phyloP scores from a whole-genome alignment of 495 filamentous ascomycete genomes.

The Hyaloscypha variabilis region DNA sequence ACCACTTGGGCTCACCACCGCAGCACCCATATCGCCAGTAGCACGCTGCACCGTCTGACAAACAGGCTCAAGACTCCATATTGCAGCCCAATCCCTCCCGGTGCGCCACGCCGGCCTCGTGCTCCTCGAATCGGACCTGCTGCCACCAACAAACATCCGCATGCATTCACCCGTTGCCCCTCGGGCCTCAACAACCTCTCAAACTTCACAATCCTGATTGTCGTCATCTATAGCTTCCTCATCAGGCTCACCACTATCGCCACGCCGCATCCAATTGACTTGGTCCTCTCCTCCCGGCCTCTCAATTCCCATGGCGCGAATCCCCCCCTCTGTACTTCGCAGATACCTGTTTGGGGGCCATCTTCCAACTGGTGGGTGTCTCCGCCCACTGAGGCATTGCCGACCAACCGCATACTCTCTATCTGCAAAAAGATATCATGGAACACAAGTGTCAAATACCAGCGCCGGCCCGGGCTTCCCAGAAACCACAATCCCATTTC shows the following conservation, averaged over 20 bases:
- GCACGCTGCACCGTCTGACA: neutral
- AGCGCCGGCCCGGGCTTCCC: constrained; percentile 11
- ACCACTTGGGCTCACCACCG: constrained; percentile 1
- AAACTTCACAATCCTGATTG: constrained; percentile 12
- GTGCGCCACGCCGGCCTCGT: neutral
- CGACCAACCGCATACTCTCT: constrained; percentile 3
- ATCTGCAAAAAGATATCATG: constrained; percentile 16
- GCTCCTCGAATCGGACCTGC: constrained; percentile 15
- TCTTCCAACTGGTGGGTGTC: constrained; percentile 42
- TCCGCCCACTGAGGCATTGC: constrained; percentile 29
- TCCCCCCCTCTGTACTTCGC: constrained; percentile 41
- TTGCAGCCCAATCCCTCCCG: neutral
- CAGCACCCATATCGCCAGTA: neutral
- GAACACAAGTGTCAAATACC: constrained; percentile 13
- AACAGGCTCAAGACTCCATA: neutral
- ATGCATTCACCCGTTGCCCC: constrained; percentile 6
- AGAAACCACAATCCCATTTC: constrained; percentile 50
- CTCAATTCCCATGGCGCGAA: constrained; percentile 35
- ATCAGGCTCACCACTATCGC: neutral
- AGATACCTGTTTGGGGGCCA: constrained; percentile 51
- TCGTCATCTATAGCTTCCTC: constrained; percentile 1
- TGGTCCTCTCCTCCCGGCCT: neutral
- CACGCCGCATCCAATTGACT: constrained; percentile 9
- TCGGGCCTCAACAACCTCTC: neutral
- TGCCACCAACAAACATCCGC: neutral